Evolutionary conservation across 805 yeast genomes (phyloP), one percentile per base, ranked within the genome.

Genomic region (Myxozyma melibiosi): DNA sequence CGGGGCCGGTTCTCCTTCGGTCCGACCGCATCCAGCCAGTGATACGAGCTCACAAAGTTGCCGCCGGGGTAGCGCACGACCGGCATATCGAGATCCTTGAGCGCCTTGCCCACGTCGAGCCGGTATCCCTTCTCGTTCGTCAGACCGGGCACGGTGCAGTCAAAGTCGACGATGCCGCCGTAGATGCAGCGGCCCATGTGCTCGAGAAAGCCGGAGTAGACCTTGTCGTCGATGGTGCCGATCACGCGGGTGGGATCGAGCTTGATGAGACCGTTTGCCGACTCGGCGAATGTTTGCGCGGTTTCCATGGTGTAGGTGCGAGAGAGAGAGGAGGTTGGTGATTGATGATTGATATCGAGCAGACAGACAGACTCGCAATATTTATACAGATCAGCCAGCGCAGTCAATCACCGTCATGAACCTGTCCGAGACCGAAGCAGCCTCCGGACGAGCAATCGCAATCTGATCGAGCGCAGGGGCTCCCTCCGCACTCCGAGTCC

Each of bases 21-120:
- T 2, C 74, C 74, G 25, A 71, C 68, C 2, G 70, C 74, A 48
- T 71, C 74, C 24, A 62, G 49, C 74, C 74, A 71, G 46, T 71
- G 74, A 46, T 71, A 71, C 8, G 72, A 66, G 2, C 71, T 66
- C 25, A 70, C 73, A 56, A 71, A 71, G 51, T 71, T 71, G n/a
- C 74, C 74, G n/a, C 74, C 74, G 33, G 74, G 74, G 68, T 73
- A 71, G 52, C 74, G 63, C n/a, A 71, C 68, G 8, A 69, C 71
- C 11, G 74, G 74, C 69, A 71, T 66, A 35, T 70, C 60, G 30
- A 71, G 63, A 30, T 65, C 71, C 55, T 67, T 66, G 33, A 71
- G 66, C 5, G 73, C 73, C 22, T 68, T 46, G 13, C 64, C 55
- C 25, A 71, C 74, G 51, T 71, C 75, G 11, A 56, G 25, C 34